Conservation (phyloP, 176 grass and related monocot genomes). For the Cymbopogon citratus region DNA sequence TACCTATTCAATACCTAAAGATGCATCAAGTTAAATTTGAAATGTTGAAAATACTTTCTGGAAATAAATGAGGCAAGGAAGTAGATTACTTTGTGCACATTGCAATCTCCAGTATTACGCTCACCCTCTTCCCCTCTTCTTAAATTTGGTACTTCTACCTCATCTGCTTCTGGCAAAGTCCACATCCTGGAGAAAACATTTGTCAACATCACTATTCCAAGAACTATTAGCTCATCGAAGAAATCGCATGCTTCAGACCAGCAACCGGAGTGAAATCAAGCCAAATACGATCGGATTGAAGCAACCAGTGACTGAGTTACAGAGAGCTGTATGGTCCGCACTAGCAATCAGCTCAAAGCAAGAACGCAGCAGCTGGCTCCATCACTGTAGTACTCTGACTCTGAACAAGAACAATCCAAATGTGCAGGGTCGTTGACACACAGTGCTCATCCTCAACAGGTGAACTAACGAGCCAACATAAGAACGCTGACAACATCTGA, state of each 20-base stretch:
- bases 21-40: background rate
- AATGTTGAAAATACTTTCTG: background rate
- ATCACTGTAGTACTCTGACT: background rate
- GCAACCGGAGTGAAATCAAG: background rate
- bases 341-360: background rate
- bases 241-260: background rate
- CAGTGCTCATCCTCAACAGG: background rate
- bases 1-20: background rate
- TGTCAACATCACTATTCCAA: background rate
- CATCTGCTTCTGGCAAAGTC: constrained; percentile 58
- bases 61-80: background rate
- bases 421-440: background rate
- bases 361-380: background rate
- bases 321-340: background rate
- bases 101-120: constrained; percentile 37
- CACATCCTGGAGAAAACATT: constrained; percentile 55
- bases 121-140: constrained; percentile 22
- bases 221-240: background rate
- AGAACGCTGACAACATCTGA: background rate
- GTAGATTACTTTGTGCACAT: constrained; percentile 47
- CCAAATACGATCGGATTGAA: background rate
- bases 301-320: background rate
- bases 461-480: background rate
- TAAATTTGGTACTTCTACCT: constrained; percentile 39
- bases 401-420: background rate